Conservation (phyloP, 495 filamentous ascomycete species). For the Trichoderma asperelloides region DNA sequence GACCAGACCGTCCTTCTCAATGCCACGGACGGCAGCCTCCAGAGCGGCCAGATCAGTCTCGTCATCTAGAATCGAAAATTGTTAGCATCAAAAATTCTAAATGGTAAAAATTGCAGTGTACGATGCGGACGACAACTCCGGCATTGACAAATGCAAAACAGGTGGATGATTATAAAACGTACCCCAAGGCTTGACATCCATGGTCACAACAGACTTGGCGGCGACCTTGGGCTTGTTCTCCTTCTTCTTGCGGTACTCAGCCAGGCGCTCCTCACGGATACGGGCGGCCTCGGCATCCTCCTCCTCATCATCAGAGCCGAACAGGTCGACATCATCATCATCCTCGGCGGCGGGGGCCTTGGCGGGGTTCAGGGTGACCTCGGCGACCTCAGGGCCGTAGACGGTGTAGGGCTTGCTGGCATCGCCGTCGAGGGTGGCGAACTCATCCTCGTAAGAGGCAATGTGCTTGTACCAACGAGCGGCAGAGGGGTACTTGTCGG, state of each 20-base stretch:
- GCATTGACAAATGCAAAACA: background rate
- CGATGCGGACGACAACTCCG: background rate
- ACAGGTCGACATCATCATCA: conserved; percentile 81
- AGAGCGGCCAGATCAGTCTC: conserved; percentile 83
- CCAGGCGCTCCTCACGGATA: conserved; percentile 78
- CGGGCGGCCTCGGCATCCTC: conserved; percentile 79
- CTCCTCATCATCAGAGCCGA: conserved; percentile 84
- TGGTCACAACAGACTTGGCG: conserved; percentile 89
- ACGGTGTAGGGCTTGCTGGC: conserved; percentile 75
- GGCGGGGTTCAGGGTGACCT: conserved; percentile 72
- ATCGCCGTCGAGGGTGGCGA: conserved; percentile 84
- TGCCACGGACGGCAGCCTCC: conserved; percentile 72
- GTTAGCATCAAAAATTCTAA: conserved; percentile 17
- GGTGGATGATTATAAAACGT: conserved; percentile 34
- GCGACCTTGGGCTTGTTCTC: conserved; percentile 78
- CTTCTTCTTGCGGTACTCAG: conserved; percentile 97
- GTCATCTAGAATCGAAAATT: conserved; percentile 50
- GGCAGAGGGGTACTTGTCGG: conserved; percentile 83
- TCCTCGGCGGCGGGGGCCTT: conserved; percentile 74
- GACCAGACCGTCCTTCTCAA: conserved; percentile 87
- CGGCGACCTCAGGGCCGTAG: conserved; percentile 79
- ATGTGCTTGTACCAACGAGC: conserved; percentile 99
- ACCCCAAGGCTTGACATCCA: conserved; percentile 99
- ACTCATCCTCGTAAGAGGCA: conserved; percentile 79
- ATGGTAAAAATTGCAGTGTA: background rate